A percentile compares a stretch with the other conserved stretches of the same genome.
Evolutionary conservation across 1,284 basidiomycete species (phyloP).

Genomic region (Mycena citricolor): DNA sequence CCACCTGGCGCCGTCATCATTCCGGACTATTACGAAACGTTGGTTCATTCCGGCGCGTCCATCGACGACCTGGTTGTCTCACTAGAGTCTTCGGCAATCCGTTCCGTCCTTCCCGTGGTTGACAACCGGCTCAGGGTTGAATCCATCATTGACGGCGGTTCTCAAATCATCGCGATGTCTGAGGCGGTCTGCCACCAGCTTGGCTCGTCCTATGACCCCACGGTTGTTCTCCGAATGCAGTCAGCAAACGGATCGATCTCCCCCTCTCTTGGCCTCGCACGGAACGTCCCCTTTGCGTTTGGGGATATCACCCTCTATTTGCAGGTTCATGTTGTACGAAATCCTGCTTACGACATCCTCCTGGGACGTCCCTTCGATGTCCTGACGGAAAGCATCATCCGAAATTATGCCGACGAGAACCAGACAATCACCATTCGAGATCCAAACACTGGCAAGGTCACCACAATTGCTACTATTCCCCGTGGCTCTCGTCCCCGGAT

Average conservation of each 20-base stretch:
- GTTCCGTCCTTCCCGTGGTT: slow-evolving; percentile 7
- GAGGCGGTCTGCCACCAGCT: slow-evolving; percentile 10
- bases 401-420: slow-evolving; percentile 24
- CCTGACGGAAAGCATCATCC: slow-evolving; percentile 24
- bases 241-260: slow-evolving; percentile 13
- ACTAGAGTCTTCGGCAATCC: slow-evolving; percentile 11
- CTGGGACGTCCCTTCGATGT: no score
- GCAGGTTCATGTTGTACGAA: no score
- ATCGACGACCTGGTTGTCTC: slow-evolving; percentile 4
- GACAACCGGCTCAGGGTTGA: slow-evolving; percentile 9
- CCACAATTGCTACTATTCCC: slow-evolving; percentile 27
- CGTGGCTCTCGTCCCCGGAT: slow-evolving; percentile 6
- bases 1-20: slow-evolving; percentile 5
- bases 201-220: slow-evolving; percentile 10
- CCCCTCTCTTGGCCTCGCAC: slow-evolving; percentile 14
- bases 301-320: slow-evolving; percentile 15
- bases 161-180: slow-evolving; percentile 15
- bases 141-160: slow-evolving; percentile 12
- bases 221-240: slow-evolving; percentile 12
- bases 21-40: slow-evolving; percentile 3
- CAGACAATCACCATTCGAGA: slow-evolving; percentile 30
- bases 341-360: no score
- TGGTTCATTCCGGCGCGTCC: slow-evolving; percentile 1
- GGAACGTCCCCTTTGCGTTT: slow-evolving; percentile 12
- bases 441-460: slow-evolving; percentile 27